Evolutionary conservation across 2,329 filamentous ascomycete species (phyloP).

Genomic region (Sclerotinia spermophila): DNA sequence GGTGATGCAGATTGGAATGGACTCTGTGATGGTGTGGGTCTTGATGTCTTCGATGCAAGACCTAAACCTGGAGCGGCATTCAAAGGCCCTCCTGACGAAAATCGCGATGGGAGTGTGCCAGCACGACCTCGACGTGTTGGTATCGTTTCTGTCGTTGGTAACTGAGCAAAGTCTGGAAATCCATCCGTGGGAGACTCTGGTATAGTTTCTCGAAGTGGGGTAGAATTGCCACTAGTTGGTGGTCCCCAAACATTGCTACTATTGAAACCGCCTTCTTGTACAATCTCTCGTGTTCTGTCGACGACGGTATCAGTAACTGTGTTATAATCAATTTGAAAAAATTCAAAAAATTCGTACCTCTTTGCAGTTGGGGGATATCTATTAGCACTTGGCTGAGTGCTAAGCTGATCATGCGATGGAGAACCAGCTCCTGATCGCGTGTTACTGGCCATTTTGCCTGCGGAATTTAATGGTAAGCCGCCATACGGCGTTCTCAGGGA

Average conservation of each 20-base stretch:
- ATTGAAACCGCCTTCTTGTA: constrained; percentile 73
- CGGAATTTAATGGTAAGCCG: constrained; percentile 58
- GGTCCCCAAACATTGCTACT: constrained; percentile 80
- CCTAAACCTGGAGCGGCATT: constrained; percentile 44
- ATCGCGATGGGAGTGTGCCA: constrained; percentile 92
- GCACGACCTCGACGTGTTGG: constrained; percentile 77
- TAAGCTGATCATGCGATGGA: constrained; percentile 75
- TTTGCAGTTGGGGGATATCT: constrained; percentile 83
- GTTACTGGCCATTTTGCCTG: constrained; percentile 55
- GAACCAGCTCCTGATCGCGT: constrained; percentile 85
- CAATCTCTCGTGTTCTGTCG: constrained; percentile 84
- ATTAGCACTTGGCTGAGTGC: constrained; percentile 49
- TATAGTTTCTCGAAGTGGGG: constrained; percentile 93
- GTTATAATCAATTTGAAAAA: not conserved
- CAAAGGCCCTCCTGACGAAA: constrained; percentile 70
- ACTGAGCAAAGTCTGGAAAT: constrained; percentile 82
- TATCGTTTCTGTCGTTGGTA: constrained; percentile 62
- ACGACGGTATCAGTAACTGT: constrained; percentile 16
- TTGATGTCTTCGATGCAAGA: constrained; percentile 69
- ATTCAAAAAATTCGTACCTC: constrained; percentile 58
- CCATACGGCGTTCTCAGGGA: constrained; percentile 68
- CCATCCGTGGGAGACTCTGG: constrained; percentile 95
- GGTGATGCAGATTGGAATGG: constrained; percentile 72
- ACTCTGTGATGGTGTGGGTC: constrained; percentile 81
- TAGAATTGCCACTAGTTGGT: constrained; percentile 93